Conservation (phyloP, 768 basidiomycete genomes). For the Suillus brevipes region DNA sequence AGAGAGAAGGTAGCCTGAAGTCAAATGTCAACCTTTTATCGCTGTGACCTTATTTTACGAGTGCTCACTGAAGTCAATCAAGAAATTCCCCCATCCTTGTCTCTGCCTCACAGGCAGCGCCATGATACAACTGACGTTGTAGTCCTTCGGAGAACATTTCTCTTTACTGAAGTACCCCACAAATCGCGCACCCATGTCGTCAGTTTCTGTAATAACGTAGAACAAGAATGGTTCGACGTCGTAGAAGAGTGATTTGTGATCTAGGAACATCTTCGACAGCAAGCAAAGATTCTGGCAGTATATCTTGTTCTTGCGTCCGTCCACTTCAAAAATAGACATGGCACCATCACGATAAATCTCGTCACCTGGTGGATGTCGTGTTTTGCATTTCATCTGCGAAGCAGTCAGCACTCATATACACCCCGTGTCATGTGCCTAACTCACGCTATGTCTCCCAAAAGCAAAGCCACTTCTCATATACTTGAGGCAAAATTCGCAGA, state of each 20-base stretch:
- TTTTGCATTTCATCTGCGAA: conserved; percentile 87
- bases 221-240: conserved; percentile 99
- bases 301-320: conserved; percentile 99
- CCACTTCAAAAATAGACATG: conserved; percentile 95
- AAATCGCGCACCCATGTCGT: conserved; percentile 89
- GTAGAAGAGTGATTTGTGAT: conserved; percentile 98
- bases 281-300: conserved; percentile 99
- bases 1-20: conserved; percentile 87
- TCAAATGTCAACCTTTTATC: conserved; percentile 5
- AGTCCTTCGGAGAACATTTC: conserved; percentile 93
- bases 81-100: conserved; percentile 93
- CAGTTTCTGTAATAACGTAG: conserved; percentile 93
- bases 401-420: conserved; percentile 15
- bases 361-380: conserved; percentile 93
- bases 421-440: conserved; percentile 22
- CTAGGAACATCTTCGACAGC: conserved; percentile 97
- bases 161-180: conserved; percentile 99
- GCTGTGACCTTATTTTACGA: conserved; percentile 2
- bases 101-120: conserved; percentile 93
- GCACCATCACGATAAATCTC: conserved; percentile 92
- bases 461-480: conserved; percentile 96
- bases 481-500: conserved; percentile 97
- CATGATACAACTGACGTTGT: conserved; percentile 99
- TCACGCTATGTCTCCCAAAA: conserved; percentile 80
- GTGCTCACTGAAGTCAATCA: conserved; percentile 92